Conservation (phyloP, 2,329 filamentous ascomycete species). For the Alternaria burnsii region DNA sequence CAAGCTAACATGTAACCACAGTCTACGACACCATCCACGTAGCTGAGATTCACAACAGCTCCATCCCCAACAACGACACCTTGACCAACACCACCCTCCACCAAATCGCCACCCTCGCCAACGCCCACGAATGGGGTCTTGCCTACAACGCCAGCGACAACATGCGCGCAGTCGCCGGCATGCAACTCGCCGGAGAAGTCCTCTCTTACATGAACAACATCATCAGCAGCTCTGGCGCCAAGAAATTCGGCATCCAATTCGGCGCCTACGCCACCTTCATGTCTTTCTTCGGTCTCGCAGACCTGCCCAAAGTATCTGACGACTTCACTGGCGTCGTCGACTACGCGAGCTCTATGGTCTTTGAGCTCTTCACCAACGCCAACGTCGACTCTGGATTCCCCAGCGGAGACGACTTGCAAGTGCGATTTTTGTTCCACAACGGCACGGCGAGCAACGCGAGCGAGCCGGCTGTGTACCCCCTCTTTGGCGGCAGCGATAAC, state of each 20-base stretch:
- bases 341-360: constrained; percentile 82
- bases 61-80: constrained; percentile 63
- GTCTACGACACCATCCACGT: constrained; percentile 71
- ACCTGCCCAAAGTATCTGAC: constrained; percentile 58
- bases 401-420: constrained; percentile 59
- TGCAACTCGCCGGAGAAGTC: constrained; percentile 59
- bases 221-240: constrained; percentile 47
- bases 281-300: constrained; percentile 68
- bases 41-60: constrained; percentile 68
- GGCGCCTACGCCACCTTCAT: constrained; percentile 69
- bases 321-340: constrained; percentile 82
- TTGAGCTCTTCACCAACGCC: constrained; percentile 70
- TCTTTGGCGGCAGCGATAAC: constrained; percentile 65
- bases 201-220: constrained; percentile 56
- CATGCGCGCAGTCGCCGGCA: constrained; percentile 57
- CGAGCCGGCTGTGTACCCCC: constrained; percentile 63
- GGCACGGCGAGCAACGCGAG: constrained; percentile 60
- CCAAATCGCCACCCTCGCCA: constrained; percentile 76
- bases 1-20: constrained; percentile 6
- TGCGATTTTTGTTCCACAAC: constrained; percentile 71
- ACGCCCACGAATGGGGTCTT: constrained; percentile 81
- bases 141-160: constrained; percentile 74
- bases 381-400: constrained; percentile 56
- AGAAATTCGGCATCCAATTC: constrained; percentile 64
- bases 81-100: constrained; percentile 69